Evolutionary conservation across 2,329 filamentous ascomycete genomes (phyloP), one percentile per base, ranked within the genome.

Genomic region (Venturia aucupariae): DNA sequence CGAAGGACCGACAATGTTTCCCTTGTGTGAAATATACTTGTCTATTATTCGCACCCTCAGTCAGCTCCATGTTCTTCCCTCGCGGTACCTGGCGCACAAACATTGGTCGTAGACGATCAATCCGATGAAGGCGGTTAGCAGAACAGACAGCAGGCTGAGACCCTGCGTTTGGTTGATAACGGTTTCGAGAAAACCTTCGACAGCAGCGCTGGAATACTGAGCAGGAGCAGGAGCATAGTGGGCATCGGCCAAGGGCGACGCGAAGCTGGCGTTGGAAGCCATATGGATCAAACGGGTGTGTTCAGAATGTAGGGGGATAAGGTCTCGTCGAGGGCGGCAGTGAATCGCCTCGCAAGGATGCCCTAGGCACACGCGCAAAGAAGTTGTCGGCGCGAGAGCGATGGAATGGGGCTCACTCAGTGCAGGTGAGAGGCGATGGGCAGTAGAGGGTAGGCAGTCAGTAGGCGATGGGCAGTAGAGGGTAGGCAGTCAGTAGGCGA

Each of bases 21-120:
- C 78, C 69, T 81, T 81, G 61, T 76, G 72, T 67, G 70, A 74
- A 68, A 80, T 74, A 72, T 81, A 81, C 64, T 73, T 78, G 68
- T 77, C 79, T 81, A 68, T 30, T 81, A 68, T 30, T 51, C 38
- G 22, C 51, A 19, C 5, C 30, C 7, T 54, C 27, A 62, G 60
- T 54, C 39, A 41, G 60, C 42, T 19, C 17, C 7, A 42, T 13
- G 39, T 32, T 38, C 51, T 22, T 42, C 7, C 15, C 10, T 39
- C 35, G 38, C 19, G 15, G 11, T 51, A 17, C 22, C 27, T 35
- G 30, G 51, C 51, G 51, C 32, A 62, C 65, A 41, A 24, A 67
- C 65, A 59, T 64, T 67, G 65, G 46, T 67, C 65, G 39, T 67
- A 67, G 6, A 67, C 27, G 15, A 66, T 41, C 54, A 64, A 24